Evolutionary conservation across 1,139 yeast genomes (phyloP).

Genomic region (Scheffersomyces parashehatae): DNA sequence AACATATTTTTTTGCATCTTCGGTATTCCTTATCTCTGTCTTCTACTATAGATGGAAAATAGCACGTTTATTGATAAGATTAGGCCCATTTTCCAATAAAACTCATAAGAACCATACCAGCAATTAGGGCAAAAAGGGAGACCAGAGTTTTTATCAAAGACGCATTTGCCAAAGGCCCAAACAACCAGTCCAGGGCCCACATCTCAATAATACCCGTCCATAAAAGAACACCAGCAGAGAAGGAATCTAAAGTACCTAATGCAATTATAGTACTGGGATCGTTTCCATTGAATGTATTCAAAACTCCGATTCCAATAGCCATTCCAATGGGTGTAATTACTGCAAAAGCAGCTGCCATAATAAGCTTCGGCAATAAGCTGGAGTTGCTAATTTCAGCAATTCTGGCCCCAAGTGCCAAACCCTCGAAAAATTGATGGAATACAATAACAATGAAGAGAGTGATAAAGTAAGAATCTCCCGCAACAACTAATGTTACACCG

Average conservation of each 20-base stretch:
- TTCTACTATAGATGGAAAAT: too few species aligned
- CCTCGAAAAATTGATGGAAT: slow-evolving; percentile 22
- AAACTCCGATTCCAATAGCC: slow-evolving; percentile 30
- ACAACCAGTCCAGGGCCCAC: slow-evolving; percentile 37
- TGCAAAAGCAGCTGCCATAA: slow-evolving; percentile 20
- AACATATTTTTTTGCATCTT: too few species aligned
- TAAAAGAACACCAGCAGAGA: slow-evolving; percentile 36
- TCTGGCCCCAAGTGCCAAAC: slow-evolving; percentile 17
- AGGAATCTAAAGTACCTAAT: slow-evolving; percentile 33
- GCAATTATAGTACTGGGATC: slow-evolving; percentile 31
- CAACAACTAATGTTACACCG: slow-evolving; percentile 26
- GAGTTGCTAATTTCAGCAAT: slow-evolving; percentile 13
- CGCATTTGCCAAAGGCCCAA: slow-evolving; percentile 25
- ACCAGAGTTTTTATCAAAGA: slow-evolving; percentile 17
- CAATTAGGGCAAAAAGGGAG: slow-evolving; percentile 23
- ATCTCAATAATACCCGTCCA: slow-evolving; percentile 37
- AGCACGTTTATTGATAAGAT: background rate
- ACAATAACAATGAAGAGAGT: slow-evolving; percentile 18
- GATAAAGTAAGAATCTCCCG: slow-evolving; percentile 26
- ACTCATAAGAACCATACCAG: slow-evolving; percentile 40
- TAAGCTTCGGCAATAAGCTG: slow-evolving; percentile 7
- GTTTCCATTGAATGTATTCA: slow-evolving; percentile 29
- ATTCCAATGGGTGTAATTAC: slow-evolving; percentile 27
- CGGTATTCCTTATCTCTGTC: too few species aligned
- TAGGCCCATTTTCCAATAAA: slow-evolving; percentile 35